phyloP scores from a whole-genome alignment of 176 grass and related monocot genomes.

The Rhynchospora pubera region DNA sequence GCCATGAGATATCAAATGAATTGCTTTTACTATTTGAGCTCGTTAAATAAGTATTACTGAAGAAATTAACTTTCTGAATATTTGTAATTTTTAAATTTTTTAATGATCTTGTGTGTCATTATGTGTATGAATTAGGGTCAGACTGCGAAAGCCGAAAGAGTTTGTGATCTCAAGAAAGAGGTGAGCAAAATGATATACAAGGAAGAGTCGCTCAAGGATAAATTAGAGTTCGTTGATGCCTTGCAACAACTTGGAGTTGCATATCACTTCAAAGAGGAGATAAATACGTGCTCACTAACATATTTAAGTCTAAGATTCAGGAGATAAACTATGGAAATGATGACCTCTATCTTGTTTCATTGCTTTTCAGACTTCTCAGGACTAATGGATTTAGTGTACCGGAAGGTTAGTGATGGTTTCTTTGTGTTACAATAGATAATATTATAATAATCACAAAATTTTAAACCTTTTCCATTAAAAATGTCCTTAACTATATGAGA shows the following conservation, averaged over 20 bases:
- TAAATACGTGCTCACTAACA: neutral
- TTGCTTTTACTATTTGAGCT: too few species aligned
- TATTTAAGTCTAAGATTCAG: neutral
- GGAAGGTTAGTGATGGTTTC: neutral
- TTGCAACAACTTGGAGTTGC: slow-evolving; percentile 17
- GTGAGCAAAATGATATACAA: neutral
- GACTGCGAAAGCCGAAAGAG: neutral
- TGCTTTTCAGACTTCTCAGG: slow-evolving; percentile 19
- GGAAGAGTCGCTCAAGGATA: neutral
- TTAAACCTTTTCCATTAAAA: too few species aligned
- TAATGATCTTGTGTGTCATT: too few species aligned
- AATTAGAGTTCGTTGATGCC: neutral
- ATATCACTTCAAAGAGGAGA: slow-evolving; percentile 26
- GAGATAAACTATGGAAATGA: too few species aligned
- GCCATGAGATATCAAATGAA: too few species aligned
- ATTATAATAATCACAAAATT: too few species aligned
- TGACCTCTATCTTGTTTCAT: neutral
- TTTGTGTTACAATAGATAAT: too few species aligned
- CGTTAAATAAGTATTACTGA: too few species aligned
- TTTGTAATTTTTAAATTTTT: too few species aligned
- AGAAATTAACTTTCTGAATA: too few species aligned
- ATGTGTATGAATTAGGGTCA: neutral
- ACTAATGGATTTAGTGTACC: slow-evolving; percentile 13
- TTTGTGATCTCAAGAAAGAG: neutral
- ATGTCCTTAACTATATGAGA: too few species aligned